Evolutionary conservation across 2,329 filamentous ascomycete species (phyloP), one percentile per base, ranked within the genome.

Genomic region (Phaeoacremonium minimum): DNA sequence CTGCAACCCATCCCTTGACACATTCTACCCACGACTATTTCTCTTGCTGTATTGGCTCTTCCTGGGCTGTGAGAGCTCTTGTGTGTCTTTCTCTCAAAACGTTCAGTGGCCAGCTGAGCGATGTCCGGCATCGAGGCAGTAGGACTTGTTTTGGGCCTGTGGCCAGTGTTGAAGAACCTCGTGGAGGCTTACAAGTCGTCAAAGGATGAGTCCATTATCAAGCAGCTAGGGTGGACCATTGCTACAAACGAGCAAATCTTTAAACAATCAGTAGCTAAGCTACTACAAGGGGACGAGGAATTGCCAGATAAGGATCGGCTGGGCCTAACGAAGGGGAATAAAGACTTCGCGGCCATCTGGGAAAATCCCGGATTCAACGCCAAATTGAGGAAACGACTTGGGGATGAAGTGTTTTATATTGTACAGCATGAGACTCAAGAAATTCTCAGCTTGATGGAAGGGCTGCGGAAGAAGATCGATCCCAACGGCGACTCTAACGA

Each of bases 41-140:
- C n/a, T n/a, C n/a, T n/a, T n/a, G n/a, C n/a, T n/a, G n/a, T n/a
- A n/a, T n/a, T n/a, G n/a, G n/a, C n/a, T n/a, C n/a, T n/a, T n/a
- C n/a, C n/a, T n/a, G n/a, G n/a, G n/a, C n/a, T n/a, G n/a, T n/a
- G n/a, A n/a, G n/a, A n/a, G n/a, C n/a, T n/a, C n/a, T n/a, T n/a
- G n/a, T n/a, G n/a, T n/a, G n/a, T n/a, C n/a, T n/a, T n/a, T n/a
- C n/a, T n/a, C n/a, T n/a, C n/a, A n/a, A n/a, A n/a, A n/a, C n/a
- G n/a, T n/a, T n/a, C n/a, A 26, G 9, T 26, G 22, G 22, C n/a
- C 22, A n/a, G 20, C 9, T 9, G n/a, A 18, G 26, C 7, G 13
- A 39, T 40, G 33, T 40, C 37, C 19, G 37, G 37, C 12, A 13
- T 40, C 11, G 37, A 40, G 11, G 30, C 29, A 5, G 33, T 32